Percentiles rank a stretch among this genome's conserved stretches.
phyloP scores from a whole-genome alignment of 2,329 filamentous ascomycete genomes.

The Colletotrichum graminicola region DNA sequence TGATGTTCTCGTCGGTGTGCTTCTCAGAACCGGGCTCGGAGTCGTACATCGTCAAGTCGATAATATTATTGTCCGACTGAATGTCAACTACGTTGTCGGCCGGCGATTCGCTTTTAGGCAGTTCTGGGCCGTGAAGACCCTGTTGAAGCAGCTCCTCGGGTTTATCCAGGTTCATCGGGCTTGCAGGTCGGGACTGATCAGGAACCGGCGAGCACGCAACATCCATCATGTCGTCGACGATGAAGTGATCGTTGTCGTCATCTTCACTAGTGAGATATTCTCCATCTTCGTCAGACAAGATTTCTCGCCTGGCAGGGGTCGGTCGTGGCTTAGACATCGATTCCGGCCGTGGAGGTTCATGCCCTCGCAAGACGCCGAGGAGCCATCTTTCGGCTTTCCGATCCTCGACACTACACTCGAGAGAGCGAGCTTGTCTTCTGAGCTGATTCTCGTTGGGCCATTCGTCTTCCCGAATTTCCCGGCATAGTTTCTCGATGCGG shows the following conservation, averaged over 20 bases:
- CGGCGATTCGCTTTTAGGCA: neutral
- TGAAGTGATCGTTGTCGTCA: constrained; percentile 61
- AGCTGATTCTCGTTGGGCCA: constrained; percentile 69
- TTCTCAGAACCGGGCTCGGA: constrained; percentile 20
- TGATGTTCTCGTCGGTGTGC: neutral
- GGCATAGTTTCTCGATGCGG: constrained; percentile 68
- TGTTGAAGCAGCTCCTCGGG: neutral
- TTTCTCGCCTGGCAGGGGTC: constrained; percentile 41
- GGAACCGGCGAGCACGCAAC: neutral
- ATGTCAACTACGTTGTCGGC: neutral
- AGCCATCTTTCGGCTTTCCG: constrained; percentile 66
- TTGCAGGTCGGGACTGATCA: neutral
- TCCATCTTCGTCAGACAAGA: constrained; percentile 54
- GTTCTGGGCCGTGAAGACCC: neutral
- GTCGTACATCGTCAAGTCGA: constrained; percentile 38
- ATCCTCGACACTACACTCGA: constrained; percentile 76
- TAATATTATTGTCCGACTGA: constrained; percentile 9
- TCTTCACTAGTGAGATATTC: constrained; percentile 65
- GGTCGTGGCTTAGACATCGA: constrained; percentile 47
- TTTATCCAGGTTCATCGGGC: constrained; percentile 32
- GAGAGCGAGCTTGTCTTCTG: constrained; percentile 63
- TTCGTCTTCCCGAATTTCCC: constrained; percentile 63
- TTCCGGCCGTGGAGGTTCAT: constrained; percentile 55
- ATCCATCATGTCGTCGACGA: constrained; percentile 54
- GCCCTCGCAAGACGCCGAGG: constrained; percentile 59